Percentiles rank a stretch among this genome's conserved stretches.
These are phyloP conservation scores for Kuraishia hungarica DNA, from an alignment of 805 yeast species.

Conservation along the genomic window DNA sequence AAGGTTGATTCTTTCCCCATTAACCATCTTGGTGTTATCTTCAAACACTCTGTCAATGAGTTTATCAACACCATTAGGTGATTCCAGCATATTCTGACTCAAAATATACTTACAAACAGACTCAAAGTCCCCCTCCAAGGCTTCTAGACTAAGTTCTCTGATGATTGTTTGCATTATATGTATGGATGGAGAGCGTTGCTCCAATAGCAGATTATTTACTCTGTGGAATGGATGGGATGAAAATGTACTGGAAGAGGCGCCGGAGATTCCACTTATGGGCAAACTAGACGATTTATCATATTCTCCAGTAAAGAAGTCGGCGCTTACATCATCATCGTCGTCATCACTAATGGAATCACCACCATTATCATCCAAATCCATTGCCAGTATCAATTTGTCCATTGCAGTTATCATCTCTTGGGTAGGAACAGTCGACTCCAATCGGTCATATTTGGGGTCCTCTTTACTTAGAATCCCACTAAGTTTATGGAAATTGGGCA, in stretches of 20 bases:
- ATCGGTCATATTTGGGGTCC: slow-evolving; percentile 15
- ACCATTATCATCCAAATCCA: slow-evolving; percentile 29
- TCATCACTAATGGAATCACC: background rate
- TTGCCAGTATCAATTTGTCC: slow-evolving; percentile 32
- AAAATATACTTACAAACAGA: background rate
- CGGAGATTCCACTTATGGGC: no score
- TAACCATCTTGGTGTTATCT: background rate
- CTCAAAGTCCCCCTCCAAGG: background rate
- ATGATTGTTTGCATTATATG: background rate
- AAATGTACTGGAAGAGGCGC: no score
- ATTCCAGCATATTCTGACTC: background rate
- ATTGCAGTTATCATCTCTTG: slow-evolving; percentile 30
- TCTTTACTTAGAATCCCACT: slow-evolving; percentile 22
- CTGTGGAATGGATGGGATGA: background rate
- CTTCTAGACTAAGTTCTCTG: background rate
- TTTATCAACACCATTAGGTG: background rate
- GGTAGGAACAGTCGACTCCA: slow-evolving; percentile 23
- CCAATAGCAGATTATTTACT: background rate
- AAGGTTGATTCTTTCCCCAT: background rate
- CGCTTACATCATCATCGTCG: background rate
- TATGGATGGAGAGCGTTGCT: background rate
- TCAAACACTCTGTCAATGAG: background rate
- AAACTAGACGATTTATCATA: background rate
- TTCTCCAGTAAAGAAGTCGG: background rate
- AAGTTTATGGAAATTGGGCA: slow-evolving; percentile 41